phyloP scores from a whole-genome alignment of 768 basidiomycete species.

The Dacryopinax spathularia region DNA sequence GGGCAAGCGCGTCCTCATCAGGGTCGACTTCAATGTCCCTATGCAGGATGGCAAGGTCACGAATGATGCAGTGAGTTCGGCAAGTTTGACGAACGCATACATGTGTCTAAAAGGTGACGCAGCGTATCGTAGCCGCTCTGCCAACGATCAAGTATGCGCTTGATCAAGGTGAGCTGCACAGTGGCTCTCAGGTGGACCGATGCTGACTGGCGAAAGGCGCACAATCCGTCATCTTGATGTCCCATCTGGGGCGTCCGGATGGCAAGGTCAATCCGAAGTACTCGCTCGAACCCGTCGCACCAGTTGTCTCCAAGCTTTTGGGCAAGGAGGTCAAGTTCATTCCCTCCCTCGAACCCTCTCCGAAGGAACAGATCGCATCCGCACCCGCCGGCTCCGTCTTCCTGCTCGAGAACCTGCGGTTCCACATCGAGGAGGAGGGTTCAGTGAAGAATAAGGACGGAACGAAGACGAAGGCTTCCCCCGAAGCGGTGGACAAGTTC shows the following conservation, averaged over 20 bases:
- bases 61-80: conserved; percentile 71
- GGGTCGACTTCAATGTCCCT: conserved; percentile 94
- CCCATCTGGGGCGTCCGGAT: conserved; percentile 93
- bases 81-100: not conserved
- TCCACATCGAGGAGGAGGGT: conserved; percentile 97
- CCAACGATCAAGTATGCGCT: conserved; percentile 92
- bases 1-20: conserved; percentile 79
- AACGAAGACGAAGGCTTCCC: conserved; percentile 86
- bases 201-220: conserved; percentile 40
- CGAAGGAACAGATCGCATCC: conserved; percentile 60
- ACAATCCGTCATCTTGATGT: conserved; percentile 80
- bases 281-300: conserved; percentile 75
- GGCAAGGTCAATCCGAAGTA: conserved; percentile 80
- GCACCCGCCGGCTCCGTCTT: conserved; percentile 58
- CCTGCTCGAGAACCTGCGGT: conserved; percentile 93
- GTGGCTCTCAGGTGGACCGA: not conserved
- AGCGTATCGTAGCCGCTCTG: conserved; percentile 95
- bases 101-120: conserved; percentile 7
- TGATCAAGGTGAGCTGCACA: conserved; percentile 45
- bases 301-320: conserved; percentile 63
- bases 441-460: conserved; percentile 87
- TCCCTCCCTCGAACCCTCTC: conserved; percentile 65
- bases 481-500: conserved; percentile 66
- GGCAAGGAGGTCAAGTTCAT: conserved; percentile 64
- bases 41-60: conserved; percentile 85